Evolutionary conservation across 352 stramenopile species (phyloP).

Genomic region (Saprolegnia parasitica): DNA sequence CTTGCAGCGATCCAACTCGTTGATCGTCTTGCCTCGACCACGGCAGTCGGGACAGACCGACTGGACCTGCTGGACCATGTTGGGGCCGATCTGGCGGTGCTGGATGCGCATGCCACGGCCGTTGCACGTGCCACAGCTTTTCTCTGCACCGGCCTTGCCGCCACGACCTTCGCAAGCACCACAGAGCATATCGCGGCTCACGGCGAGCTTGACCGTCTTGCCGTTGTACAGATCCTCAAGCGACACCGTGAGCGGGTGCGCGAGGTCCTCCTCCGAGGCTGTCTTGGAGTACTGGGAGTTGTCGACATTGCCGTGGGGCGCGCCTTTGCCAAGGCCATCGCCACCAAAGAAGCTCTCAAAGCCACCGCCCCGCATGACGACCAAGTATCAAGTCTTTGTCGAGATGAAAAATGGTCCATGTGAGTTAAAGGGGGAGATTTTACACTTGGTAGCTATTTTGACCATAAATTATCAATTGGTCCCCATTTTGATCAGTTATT

Average conservation of each 20-base stretch:
- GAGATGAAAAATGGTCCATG: too few relatives aligned
- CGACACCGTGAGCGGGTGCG: slow-evolving; percentile 92
- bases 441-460: too few relatives aligned
- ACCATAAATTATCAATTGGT: too few relatives aligned
- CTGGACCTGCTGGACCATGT: slow-evolving; percentile 99
- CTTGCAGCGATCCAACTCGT: slow-evolving; percentile 92
- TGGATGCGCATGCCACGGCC: slow-evolving; percentile 94
- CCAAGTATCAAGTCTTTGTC: too few relatives aligned
- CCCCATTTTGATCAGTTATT: too few relatives aligned
- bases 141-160: slow-evolving; percentile 91
- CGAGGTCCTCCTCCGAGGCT: slow-evolving; percentile 94
- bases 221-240: slow-evolving; percentile 98
- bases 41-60: slow-evolving; percentile 90
- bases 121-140: slow-evolving; percentile 94
- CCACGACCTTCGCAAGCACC: slow-evolving; percentile 77
- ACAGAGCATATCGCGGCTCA: slow-evolving; percentile 93
- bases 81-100: slow-evolving; percentile 93
- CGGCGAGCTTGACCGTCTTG: slow-evolving; percentile 94
- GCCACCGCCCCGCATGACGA: too few relatives aligned
- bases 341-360: too few relatives aligned
- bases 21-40: slow-evolving; percentile 92
- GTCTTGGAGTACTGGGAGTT: too few relatives aligned
- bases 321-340: too few relatives aligned
- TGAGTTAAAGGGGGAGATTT: too few relatives aligned
- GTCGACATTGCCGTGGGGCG: too few relatives aligned